A percentile compares a stretch with the other conserved stretches of the same genome.
Conservation (phyloP, 1,284 basidiomycete genomes). For the Caloboletus firmus region DNA sequence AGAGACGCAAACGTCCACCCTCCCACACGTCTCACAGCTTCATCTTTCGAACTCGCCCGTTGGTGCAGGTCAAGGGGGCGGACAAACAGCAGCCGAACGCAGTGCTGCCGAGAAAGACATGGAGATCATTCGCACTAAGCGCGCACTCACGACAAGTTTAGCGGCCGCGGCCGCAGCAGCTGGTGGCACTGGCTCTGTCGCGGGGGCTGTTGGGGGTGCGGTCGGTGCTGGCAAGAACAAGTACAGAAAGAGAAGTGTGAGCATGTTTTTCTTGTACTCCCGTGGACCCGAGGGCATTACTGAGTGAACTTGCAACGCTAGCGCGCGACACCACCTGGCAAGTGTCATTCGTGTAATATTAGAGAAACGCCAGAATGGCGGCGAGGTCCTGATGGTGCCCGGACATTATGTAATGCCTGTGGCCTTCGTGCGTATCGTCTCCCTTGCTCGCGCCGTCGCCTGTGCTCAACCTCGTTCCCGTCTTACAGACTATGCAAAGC, state of each 20-base stretch:
- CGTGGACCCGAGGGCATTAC: conserved; percentile 7
- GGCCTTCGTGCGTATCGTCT: conserved; percentile 64
- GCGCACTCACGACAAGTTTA: conserved; percentile 59
- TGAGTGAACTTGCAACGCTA: conserved; percentile 38
- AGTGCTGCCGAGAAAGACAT: conserved; percentile 75
- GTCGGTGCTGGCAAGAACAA: conserved; percentile 56
- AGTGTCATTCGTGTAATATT: conserved; percentile 82
- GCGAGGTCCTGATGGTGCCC: conserved; percentile 74
- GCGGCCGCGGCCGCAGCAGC: conserved; percentile 43
- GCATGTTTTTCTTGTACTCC: conserved; percentile 28
- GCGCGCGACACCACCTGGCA: conserved; percentile 78
- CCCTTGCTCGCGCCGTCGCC: background rate
- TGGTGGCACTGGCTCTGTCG: conserved; percentile 23
- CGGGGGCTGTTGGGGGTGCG: conserved; percentile 27
- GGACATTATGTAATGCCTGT: conserved; percentile 80
- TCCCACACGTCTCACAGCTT: conserved; percentile 31
- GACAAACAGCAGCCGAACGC: conserved; percentile 37
- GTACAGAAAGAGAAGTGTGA: conserved; percentile 77
- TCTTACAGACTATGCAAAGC: conserved; percentile 68
- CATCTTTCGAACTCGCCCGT: conserved; percentile 23
- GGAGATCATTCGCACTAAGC: conserved; percentile 75
- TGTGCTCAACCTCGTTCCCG: conserved; percentile 38
- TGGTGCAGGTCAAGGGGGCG: conserved; percentile 12
- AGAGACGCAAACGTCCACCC: conserved; percentile 39
- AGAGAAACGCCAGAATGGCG: conserved; percentile 84